Conservation (phyloP, 805 yeast species). For the Candida coleopterorum region DNA sequence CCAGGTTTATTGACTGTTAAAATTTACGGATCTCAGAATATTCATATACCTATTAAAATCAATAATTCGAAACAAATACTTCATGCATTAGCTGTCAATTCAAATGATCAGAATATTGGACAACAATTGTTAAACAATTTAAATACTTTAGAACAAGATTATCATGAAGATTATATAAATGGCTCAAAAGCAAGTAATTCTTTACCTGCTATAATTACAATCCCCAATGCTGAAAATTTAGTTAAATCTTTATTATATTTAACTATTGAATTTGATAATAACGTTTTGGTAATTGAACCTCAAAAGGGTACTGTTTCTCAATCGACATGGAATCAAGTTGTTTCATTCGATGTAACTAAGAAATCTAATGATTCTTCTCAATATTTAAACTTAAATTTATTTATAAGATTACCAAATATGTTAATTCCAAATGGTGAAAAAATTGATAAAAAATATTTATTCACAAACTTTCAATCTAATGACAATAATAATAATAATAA, state of each 20-base stretch:
- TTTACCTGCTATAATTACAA: slow-evolving; percentile 51
- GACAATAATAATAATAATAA: slow-evolving; percentile 16
- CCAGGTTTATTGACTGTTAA: slow-evolving; percentile 80
- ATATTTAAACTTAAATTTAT: slow-evolving; percentile 66
- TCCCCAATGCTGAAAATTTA: slow-evolving; percentile 48
- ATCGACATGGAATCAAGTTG: slow-evolving; percentile 84
- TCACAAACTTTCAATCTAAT: slow-evolving; percentile 19
- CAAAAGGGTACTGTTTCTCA: slow-evolving; percentile 71
- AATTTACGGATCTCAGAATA: slow-evolving; percentile 63
- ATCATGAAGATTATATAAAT: slow-evolving; percentile 21
- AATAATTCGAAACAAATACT: slow-evolving; percentile 60
- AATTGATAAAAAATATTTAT: slow-evolving; percentile 21
- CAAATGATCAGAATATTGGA: slow-evolving; percentile 26
- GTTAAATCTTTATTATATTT: slow-evolving; percentile 72
- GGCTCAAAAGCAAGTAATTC: slow-evolving; percentile 30
- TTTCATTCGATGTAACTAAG: slow-evolving; percentile 77
- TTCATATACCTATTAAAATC: slow-evolving; percentile 66
- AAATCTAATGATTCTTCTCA: slow-evolving; percentile 17
- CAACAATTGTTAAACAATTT: slow-evolving; percentile 31
- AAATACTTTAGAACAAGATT: slow-evolving; percentile 11
- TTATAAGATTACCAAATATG: slow-evolving; percentile 69
- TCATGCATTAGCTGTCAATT: slow-evolving; percentile 58
- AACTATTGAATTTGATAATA: slow-evolving; percentile 92
- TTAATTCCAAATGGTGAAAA: slow-evolving; percentile 43
- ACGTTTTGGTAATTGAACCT: slow-evolving; percentile 85